Conservation (phyloP, 1,139 yeast genomes). For the Kodamaea arcana region DNA sequence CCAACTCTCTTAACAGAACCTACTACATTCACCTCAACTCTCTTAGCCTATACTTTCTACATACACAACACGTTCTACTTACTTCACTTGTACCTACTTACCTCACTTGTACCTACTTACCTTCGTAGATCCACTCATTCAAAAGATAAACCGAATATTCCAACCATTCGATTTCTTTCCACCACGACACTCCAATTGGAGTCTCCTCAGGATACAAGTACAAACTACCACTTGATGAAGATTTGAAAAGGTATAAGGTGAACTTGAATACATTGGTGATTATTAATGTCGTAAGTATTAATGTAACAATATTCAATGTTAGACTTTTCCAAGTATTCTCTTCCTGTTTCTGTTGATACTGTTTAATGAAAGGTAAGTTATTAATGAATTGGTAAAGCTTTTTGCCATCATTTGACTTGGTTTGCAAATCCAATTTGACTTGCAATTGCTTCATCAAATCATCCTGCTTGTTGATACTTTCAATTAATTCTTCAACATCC, state of each 20-base stretch:
- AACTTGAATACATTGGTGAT: conserved; percentile 17
- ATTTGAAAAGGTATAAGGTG: conserved; percentile 10
- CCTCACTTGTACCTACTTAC: no score
- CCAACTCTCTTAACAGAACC: no score
- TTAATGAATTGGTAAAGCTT: conserved; percentile 15
- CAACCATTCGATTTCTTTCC: conserved; percentile 33
- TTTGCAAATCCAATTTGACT: conserved; percentile 15
- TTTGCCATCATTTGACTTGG: conserved; percentile 5
- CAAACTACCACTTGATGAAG: conserved; percentile 2
- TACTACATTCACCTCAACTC: no score
- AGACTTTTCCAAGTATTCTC: conserved; percentile 19
- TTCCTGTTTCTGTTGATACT: conserved; percentile 27
- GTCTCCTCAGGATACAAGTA: conserved; percentile 16
- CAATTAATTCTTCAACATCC: conserved; percentile 16
- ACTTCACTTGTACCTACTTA: no score
- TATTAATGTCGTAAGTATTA: conserved; percentile 22
- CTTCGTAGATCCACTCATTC: neutral
- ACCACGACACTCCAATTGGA: conserved; percentile 17
- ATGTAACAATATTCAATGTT: conserved; percentile 19
- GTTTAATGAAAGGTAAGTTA: conserved; percentile 32
- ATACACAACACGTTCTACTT: no score
- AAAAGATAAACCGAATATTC: conserved; percentile 24
- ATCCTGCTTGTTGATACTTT: conserved; percentile 20
- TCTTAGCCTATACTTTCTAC: no score
- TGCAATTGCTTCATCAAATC: conserved; percentile 19